Evolutionary conservation across 2,329 filamentous ascomycete genomes (phyloP), one percentile per base, ranked within the genome.

Genomic region (Scedosporium boydii): DNA sequence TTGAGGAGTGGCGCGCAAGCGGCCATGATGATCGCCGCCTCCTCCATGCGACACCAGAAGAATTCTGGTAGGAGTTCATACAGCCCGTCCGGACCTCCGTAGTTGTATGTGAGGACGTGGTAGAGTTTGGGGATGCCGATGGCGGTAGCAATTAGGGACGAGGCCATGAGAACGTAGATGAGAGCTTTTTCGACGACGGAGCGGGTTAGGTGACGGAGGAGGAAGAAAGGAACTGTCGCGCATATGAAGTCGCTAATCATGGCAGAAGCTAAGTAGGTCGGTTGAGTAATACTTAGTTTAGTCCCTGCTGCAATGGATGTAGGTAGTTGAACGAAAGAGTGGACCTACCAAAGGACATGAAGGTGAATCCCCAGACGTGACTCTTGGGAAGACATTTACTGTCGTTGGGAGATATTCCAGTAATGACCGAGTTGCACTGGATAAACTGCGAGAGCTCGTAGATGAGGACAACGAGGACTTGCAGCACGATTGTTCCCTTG

Each of bases 21-120:
- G 38, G 57, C 57, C 9, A 59, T 59, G 57, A 59, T 59, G 21
- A 59, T 59, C 29, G 38, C 57, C 57, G 57, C 57, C n/a, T 59
- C 57, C n/a, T 59, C 57, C 57, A 59, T 59, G 4, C 57, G 18
- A 16, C 57, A 59, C 57, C 57, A 59, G 14, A 59, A 59, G 57
- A 42, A 59, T 38, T 59, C 57, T 1, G 29, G 29, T 2, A 59
- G 38, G n/a, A 59, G 57, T 9, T 26, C 18, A 34, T 38, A 59
- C 5, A 44, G 29, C 6, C 57, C 9, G 18, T 59, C 57, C 5
- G 21, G 21, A 9, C 14, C 18, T 38, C 57, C 57, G n/a, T 21
- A 59, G 3, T 59, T 5, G 18, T 42, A 44, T n/a, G 38, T 44
- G 57, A 59, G 29, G 38, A 59, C 57, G 18, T 59, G 57, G 12